phyloP scores from a whole-genome alignment of 371 early-diverging fungal species.

The Apophysomyces ossiformis region DNA sequence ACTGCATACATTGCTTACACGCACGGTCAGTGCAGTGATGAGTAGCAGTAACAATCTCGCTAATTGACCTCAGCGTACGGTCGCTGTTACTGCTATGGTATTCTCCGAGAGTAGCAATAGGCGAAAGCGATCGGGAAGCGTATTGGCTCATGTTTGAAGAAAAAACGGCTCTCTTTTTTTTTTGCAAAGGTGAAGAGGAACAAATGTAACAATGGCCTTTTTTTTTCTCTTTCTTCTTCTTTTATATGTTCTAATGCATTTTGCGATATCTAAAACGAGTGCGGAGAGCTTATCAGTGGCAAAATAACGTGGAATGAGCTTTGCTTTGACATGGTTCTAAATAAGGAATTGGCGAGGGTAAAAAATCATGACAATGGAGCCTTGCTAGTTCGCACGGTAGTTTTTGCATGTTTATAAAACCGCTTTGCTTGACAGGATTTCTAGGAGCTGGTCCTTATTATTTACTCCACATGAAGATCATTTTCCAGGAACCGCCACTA shows the following conservation, averaged over 20 bases:
- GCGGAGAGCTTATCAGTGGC: conserved; percentile 3
- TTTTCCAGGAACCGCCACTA: not conserved
- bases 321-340: conserved; percentile 6
- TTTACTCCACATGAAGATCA: not conserved
- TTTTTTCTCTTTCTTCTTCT: not conserved
- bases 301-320: conserved; percentile 7
- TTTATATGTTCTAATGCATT: not conserved
- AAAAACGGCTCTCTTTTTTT: not conserved
- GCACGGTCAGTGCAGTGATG: conserved; percentile 6
- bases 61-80: not conserved
- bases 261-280: not conserved
- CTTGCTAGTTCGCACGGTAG: not conserved
- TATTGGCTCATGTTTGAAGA: not conserved
- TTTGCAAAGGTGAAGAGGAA: not conserved
- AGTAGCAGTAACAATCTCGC: not conserved
- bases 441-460: not conserved
- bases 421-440: conserved; percentile 2
- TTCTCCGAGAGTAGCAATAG: not conserved
- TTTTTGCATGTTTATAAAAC: not conserved
- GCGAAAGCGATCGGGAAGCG: conserved; percentile 1
- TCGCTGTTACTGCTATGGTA: not conserved
- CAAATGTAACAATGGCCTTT: not conserved
- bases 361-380: not conserved
- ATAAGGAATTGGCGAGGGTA: not conserved
- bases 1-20: conserved; percentile 5